A percentile compares a stretch with the other conserved stretches of the same genome.
phyloP scores from a whole-genome alignment of 2,329 filamentous ascomycete species.

The Alternaria ethzedia region DNA sequence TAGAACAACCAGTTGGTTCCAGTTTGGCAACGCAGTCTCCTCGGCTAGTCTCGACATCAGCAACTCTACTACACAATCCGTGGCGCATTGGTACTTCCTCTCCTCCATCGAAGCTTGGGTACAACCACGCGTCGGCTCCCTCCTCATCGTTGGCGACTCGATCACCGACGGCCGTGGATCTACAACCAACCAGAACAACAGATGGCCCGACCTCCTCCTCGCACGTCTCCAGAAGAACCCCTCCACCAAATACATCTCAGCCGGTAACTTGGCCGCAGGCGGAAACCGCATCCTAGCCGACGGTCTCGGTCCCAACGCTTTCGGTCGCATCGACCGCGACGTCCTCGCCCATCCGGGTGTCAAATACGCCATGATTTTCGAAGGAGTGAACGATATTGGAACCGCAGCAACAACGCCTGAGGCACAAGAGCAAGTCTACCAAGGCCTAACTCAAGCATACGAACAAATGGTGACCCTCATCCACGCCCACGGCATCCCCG shows the following conservation, averaged over 20 bases:
- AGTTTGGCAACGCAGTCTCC: slow-evolving; percentile 63
- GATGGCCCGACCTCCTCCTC: slow-evolving; percentile 47
- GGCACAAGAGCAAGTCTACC: slow-evolving; percentile 57
- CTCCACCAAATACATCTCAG: slow-evolving; percentile 57
- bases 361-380: slow-evolving; percentile 69
- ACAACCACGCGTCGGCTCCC: slow-evolving; percentile 51
- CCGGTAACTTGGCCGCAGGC: slow-evolving; percentile 71
- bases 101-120: slow-evolving; percentile 64
- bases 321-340: slow-evolving; percentile 69
- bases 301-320: slow-evolving; percentile 66
- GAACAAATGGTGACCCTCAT: slow-evolving; percentile 63
- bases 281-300: slow-evolving; percentile 70
- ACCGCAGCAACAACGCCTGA: slow-evolving; percentile 52
- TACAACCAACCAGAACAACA: slow-evolving; percentile 65
- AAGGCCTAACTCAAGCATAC: slow-evolving; percentile 63
- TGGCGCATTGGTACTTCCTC: slow-evolving; percentile 63
- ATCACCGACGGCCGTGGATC: slow-evolving; percentile 70
- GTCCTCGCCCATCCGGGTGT: slow-evolving; percentile 64
- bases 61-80: slow-evolving; percentile 42
- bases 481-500: slow-evolving; percentile 60
- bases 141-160: slow-evolving; percentile 67
- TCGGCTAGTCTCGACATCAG: slow-evolving; percentile 56
- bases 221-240: slow-evolving; percentile 55
- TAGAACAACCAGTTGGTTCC: slow-evolving; percentile 67
- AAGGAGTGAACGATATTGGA: slow-evolving; percentile 71